phyloP scores from a whole-genome alignment of 768 basidiomycete species.

The Auriculariales sp. region DNA sequence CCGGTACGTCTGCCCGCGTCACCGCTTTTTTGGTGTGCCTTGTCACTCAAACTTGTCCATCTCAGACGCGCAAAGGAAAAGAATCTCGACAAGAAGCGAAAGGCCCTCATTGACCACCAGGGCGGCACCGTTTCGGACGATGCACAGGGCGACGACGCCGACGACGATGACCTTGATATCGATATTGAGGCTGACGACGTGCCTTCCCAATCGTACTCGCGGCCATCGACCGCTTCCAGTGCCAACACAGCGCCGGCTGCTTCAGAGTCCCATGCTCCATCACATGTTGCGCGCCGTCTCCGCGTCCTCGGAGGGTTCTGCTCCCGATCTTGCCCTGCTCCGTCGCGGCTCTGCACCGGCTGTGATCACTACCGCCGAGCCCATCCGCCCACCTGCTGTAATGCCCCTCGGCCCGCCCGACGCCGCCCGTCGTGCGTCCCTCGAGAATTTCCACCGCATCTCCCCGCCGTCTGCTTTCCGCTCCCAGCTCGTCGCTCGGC shows the following conservation, averaged over 20 bases:
- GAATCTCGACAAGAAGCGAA: constrained; percentile 36
- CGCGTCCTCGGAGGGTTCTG: neutral
- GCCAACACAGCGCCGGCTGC: neutral
- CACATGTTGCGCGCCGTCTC: neutral
- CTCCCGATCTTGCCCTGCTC: constrained; percentile 4
- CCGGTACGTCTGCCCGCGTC: constrained; percentile 29
- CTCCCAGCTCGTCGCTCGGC: constrained; percentile 1
- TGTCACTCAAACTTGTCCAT: constrained; percentile 3
- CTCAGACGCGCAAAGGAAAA: constrained; percentile 76
- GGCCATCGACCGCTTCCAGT: neutral
- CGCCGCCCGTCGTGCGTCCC: neutral
- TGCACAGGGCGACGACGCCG: neutral
- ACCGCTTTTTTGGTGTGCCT: constrained; percentile 6
- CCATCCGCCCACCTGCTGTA: neutral
- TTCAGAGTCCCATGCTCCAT: neutral
- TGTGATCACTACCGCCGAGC: neutral
- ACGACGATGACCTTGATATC: neutral
- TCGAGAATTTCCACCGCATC: neutral
- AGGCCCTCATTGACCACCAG: neutral
- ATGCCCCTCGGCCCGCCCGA: neutral
- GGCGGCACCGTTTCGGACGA: neutral
- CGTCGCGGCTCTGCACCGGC: constrained; percentile 7
- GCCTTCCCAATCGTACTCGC: neutral
- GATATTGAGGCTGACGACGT: neutral
- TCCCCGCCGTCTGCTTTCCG: neutral